phyloP scores from a whole-genome alignment of 2,329 filamentous ascomycete species.

The Hymenoscyphus fructigenus region DNA sequence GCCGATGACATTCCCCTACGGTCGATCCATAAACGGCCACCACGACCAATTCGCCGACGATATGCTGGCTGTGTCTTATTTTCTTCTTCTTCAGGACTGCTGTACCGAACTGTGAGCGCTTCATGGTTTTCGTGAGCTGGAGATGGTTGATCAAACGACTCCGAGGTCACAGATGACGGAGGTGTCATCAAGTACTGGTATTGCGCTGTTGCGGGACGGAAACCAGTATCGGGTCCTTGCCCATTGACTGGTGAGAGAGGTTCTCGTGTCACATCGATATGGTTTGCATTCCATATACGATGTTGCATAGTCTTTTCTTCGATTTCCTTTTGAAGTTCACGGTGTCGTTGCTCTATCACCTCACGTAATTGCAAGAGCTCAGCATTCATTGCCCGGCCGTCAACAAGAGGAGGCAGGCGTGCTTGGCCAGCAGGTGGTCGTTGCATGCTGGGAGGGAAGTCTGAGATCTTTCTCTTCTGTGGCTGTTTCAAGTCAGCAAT shows the following conservation, averaged over 20 bases:
- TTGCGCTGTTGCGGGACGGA: constrained; percentile 70
- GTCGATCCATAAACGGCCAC: constrained; percentile 86
- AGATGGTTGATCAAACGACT: constrained; percentile 38
- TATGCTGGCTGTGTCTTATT: constrained; percentile 57
- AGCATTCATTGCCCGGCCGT: constrained; percentile 70
- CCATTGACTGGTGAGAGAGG: constrained; percentile 79
- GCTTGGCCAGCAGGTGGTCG: constrained; percentile 58
- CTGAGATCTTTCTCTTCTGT: constrained; percentile 68
- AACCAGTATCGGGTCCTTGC: constrained; percentile 58
- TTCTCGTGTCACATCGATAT: constrained; percentile 82
- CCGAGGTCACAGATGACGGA: constrained; percentile 46
- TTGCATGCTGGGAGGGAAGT: constrained; percentile 52
- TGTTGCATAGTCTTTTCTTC: constrained; percentile 86
- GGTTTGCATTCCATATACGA: constrained; percentile 86
- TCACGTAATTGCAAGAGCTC: constrained; percentile 78
- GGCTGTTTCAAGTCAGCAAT: constrained; percentile 45
- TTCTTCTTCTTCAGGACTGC: constrained; percentile 35
- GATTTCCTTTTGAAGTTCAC: constrained; percentile 76
- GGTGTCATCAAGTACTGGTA: constrained; percentile 66
- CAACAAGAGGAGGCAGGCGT: constrained; percentile 67
- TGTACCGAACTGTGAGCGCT: constrained; percentile 26
- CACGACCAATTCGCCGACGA: constrained; percentile 79
- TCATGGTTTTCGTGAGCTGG: constrained; percentile 32
- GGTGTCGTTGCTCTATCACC: constrained; percentile 76
- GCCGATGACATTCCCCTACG: constrained; percentile 65